Percentiles rank a stretch among this genome's conserved stretches.
Conservation (phyloP, 139 green algal genomes). For the Coelastrella sp. region DNA sequence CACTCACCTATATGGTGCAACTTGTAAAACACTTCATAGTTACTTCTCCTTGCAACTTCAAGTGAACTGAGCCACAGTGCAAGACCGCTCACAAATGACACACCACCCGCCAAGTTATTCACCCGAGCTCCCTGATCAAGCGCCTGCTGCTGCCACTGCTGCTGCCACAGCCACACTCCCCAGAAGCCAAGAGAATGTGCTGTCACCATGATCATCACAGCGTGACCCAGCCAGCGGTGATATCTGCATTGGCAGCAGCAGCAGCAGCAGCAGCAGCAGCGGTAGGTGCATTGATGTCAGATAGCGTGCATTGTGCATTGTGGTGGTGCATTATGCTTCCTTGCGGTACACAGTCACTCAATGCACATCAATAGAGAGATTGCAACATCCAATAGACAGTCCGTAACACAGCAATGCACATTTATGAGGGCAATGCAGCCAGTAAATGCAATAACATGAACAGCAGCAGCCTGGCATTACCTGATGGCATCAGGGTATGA, state of each 20-base stretch:
- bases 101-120: constrained; percentile 32
- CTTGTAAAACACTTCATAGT: constrained; percentile 36
- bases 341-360: too few relatives aligned
- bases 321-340: too few relatives aligned
- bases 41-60: neutral
- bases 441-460: too few relatives aligned
- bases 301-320: neutral
- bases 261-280: constrained; percentile 7
- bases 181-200: constrained; percentile 9
- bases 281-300: too few relatives aligned
- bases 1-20: constrained; percentile 44
- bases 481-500: constrained; percentile 26
- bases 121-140: neutral
- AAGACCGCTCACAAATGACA: constrained; percentile 32
- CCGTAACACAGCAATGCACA: too few relatives aligned
- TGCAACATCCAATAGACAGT: too few relatives aligned
- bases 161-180: neutral
- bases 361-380: too few relatives aligned
- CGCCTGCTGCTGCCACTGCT: neutral
- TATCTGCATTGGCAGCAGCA: constrained; percentile 1
- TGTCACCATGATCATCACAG: constrained; percentile 31
- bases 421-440: too few relatives aligned
- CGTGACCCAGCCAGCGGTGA: constrained; percentile 37
- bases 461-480: too few relatives aligned
- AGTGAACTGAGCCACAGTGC: constrained; percentile 31